Evolutionary conservation across 2,329 filamentous ascomycete species (phyloP).

Genomic region (Emmonsiellopsis sp.): DNA sequence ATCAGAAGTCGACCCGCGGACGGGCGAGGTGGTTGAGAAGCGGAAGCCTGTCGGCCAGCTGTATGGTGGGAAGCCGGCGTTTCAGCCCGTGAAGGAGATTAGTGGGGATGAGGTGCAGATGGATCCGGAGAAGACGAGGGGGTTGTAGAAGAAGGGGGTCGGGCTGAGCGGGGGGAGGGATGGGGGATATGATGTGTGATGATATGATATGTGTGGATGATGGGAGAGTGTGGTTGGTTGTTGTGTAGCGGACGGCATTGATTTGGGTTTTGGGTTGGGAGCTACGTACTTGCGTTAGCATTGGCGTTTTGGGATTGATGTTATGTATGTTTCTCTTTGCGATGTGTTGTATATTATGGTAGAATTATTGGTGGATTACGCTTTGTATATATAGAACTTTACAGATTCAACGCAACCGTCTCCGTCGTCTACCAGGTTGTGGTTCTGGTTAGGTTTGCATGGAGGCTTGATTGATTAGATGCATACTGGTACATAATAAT

Average conservation of each 20-base stretch:
- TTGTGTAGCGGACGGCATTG: background rate
- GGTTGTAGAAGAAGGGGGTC: conserved; percentile 20
- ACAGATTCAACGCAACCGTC: background rate
- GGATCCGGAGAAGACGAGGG: conserved; percentile 40
- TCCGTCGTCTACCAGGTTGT: too few relatives aligned
- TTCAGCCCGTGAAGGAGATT: conserved; percentile 55
- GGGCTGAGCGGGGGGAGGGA: background rate
- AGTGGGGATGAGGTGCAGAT: conserved; percentile 55
- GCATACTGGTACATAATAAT: too few relatives aligned
- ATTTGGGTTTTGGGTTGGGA: background rate
- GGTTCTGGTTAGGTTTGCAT: too few relatives aligned
- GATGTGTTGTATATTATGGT: background rate
- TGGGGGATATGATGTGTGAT: background rate
- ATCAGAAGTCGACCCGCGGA: conserved; percentile 45
- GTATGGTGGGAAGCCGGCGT: conserved; percentile 69
- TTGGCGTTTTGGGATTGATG: background rate
- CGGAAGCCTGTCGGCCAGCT: conserved; percentile 51
- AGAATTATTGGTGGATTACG: too few relatives aligned
- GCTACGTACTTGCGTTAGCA: background rate
- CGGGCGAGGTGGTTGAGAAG: conserved; percentile 16
- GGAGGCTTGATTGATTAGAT: too few relatives aligned
- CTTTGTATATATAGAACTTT: too few relatives aligned
- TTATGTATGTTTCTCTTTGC: background rate
- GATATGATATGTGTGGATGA: background rate
- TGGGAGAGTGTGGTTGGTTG: background rate